Percentiles rank a stretch among this genome's conserved stretches.
These are phyloP conservation scores for Heteromeles arbutifolia DNA, from an alignment of 306 rosid genomes.

Conservation along the genomic window DNA sequence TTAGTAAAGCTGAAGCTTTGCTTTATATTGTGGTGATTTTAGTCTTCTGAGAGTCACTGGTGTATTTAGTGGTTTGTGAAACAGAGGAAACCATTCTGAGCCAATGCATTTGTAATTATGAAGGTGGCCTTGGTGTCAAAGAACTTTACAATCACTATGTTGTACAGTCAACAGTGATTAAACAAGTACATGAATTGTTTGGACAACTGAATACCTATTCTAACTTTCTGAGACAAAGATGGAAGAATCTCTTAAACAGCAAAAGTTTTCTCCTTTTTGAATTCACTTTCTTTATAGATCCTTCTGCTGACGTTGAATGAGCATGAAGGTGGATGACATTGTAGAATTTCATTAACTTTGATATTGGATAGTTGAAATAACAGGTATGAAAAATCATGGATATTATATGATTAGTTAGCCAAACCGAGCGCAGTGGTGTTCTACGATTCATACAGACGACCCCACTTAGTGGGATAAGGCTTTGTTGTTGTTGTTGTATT, in stretches of 20 bases:
- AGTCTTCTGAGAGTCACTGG: conserved; percentile 6
- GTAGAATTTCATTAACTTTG: conserved; percentile 14
- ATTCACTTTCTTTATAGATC: conserved; percentile 19
- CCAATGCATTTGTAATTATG: conserved; percentile 31
- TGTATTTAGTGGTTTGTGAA: conserved; percentile 21
- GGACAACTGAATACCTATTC: conserved; percentile 11
- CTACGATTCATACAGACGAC: no score
- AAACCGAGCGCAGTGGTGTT: no score
- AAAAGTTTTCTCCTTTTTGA: conserved; percentile 16
- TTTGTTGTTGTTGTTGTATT: not conserved
- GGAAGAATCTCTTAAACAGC: conserved; percentile 31
- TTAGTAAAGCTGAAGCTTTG: conserved; percentile 20
- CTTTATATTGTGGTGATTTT: conserved; percentile 7
- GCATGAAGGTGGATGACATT: conserved; percentile 8
- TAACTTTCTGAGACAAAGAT: conserved; percentile 31
- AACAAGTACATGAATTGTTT: conserved; percentile 10
- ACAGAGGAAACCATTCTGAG: conserved; percentile 18
- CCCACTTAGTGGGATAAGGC: no score
- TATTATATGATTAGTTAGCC: not conserved
- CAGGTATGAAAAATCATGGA: not conserved
- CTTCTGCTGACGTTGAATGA: conserved; percentile 16
- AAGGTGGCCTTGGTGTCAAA: conserved; percentile 12
- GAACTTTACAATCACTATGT: conserved; percentile 18
- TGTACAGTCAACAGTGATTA: conserved; percentile 7
- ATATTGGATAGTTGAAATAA: conserved; percentile 10